These are phyloP conservation scores for Ceratocystis albifundus DNA, from an alignment of 2,329 filamentous ascomycete species.

Conservation along the genomic window DNA sequence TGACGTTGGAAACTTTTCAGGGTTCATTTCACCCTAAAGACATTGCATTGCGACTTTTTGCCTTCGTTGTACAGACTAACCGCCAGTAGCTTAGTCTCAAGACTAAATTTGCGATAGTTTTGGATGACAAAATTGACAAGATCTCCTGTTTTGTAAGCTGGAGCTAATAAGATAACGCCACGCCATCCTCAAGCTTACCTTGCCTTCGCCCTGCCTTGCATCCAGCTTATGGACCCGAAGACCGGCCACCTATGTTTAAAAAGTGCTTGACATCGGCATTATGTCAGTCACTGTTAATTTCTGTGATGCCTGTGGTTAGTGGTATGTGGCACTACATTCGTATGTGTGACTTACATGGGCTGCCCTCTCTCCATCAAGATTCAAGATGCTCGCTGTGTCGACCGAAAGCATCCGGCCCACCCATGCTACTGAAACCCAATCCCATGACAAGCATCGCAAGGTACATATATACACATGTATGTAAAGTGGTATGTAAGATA, in stretches of 20 bases:
- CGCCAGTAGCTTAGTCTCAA: not conserved
- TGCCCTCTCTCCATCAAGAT: not conserved
- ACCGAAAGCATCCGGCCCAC: not conserved
- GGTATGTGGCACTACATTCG: not conserved
- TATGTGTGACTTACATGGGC: not conserved
- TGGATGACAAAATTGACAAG: slow-evolving; percentile 6
- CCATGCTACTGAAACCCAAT: not conserved
- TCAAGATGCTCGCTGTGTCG: not conserved
- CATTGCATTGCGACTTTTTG: not conserved
- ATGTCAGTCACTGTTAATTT: not conserved
- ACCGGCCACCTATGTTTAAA: not conserved
- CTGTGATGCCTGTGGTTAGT: not conserved
- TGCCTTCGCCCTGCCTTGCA: not conserved
- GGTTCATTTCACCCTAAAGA: not conserved
- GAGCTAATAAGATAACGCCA: not conserved
- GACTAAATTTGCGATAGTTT: not conserved
- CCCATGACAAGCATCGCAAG: not conserved
- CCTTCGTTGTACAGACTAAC: slow-evolving; percentile 11
- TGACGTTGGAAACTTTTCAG: not conserved
- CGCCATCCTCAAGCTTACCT: not conserved
- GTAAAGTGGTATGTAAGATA: no score
- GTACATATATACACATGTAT: not conserved
- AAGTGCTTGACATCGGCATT: slow-evolving; percentile 2
- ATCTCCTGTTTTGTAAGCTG: not conserved
- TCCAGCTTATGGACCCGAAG: not conserved